Base-by-base conservation (phyloP, 1,284 basidiomycete species). In the Apiotrichum siamense region DNA sequence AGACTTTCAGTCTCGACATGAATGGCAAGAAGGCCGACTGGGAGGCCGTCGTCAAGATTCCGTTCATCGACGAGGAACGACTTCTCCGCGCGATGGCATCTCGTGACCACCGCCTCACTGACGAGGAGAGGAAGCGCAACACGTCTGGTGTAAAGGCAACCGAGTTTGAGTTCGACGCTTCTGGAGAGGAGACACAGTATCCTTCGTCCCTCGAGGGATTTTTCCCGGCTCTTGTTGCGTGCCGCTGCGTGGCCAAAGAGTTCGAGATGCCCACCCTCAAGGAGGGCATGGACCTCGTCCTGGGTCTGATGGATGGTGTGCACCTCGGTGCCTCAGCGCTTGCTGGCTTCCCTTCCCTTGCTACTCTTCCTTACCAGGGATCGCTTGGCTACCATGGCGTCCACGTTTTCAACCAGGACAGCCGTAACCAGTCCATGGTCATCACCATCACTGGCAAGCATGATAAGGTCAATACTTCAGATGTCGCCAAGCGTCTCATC, bases 11-110 rank as follows among this genome's bases (percentile, higher is more conserved):
- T 60, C 83, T 83, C 59, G 96, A 99, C 75, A 76, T 97, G 66
- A 98, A 98, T 65, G 96, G 96, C 44, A 98, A 99, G 80, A 98
- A 94, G 72, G 84, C 87, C 64, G 93, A 97, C 31, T 98, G 96
- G 96, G 96, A 99, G 72, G 94, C 94, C 0, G 83, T 98, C 53
- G 91, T 98, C 54, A 97, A 98, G 76, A 97, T 99, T 62, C 96
- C 96, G 0, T 99, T 99, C 74, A 98, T 99, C 58, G 85, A 97
- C 44, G 84, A 96, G 73, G 67, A 78, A 17, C 79, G 89, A 44
- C 74, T 99, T 17, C 75, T 97, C 26, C 78, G 78, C 21, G 87
- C 91, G 1, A 94, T 97, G 92, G 73, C 76, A 86, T 85, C 84
- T 52, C 81, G 86, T 36, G 86, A 92, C 60, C 81, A 86, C 63